Evolutionary conservation across 768 basidiomycete species (phyloP), one percentile per base, ranked within the genome.

Genomic region (Psilocybe azurescens): DNA sequence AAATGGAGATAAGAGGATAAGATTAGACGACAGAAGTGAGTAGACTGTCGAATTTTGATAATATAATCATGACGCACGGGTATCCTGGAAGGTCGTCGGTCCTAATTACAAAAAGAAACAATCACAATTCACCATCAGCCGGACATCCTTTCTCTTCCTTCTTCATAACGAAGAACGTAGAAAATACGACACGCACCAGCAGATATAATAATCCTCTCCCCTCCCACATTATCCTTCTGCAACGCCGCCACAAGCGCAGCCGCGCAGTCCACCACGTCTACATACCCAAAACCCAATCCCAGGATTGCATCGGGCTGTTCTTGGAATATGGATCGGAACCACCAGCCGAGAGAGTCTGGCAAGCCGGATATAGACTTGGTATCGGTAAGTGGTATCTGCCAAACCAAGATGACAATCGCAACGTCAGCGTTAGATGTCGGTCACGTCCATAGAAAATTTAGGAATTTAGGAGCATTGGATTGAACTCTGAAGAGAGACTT

Each of bases 191-290:
- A 44, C 41, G 14, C 14, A 44, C 41, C 14, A 8, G 68, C 74
- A 20, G 70, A 72, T 30, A 84, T 61, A 65, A 89, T 79, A 67
- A 88, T 81, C 44, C 88, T 74, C 53, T 88, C 76, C 1, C 84
- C 84, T 3, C 79, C 78, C 0, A 86, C 86, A 8, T 79, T 78
- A 4, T 75, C 74, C 20, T 73, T 80, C 54, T 78, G 75, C 10
- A 90, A 73, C 3, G 86, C 83, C 3, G 72, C 70, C 1, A 79
- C 77, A 66, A 90, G 88, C 0, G 83, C 86, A 14, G 75, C 71
- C 0, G 83, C 86, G 33, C 84, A 69, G 66, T 87, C 84, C 16
- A 81, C 77, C 2, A 84, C 82, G 56, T 85, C 80, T 24, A 83
- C 59, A 75, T 77, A 83, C 33, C 64, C 64, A 1, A 68, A 64